phyloP scores from a whole-genome alignment of 2,329 filamentous ascomycete species.

The Lachnellula suecica region DNA sequence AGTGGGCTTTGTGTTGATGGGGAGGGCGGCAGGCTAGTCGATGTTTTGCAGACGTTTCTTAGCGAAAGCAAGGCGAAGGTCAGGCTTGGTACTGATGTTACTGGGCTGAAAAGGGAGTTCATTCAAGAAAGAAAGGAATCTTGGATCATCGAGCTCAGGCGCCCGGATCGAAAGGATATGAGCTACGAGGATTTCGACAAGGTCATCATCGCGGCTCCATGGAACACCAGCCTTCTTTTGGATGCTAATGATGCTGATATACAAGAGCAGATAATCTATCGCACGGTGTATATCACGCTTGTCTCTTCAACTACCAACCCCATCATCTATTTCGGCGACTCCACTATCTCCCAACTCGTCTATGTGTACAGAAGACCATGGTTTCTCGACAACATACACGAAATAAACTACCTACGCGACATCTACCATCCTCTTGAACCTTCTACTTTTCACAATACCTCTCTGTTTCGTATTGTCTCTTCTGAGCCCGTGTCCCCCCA shows the following conservation, averaged over 20 bases:
- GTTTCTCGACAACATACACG: conserved; percentile 9
- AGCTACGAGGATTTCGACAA: conserved; percentile 12
- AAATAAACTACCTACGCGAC: conserved; percentile 12
- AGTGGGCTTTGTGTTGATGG: neutral
- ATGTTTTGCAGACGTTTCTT: conserved; percentile 7
- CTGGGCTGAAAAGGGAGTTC: neutral
- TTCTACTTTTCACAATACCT: neutral
- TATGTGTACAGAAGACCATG: no score
- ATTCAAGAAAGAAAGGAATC: conserved; percentile 1
- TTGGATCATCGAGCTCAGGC: conserved; percentile 5
- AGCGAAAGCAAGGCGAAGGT: conserved; percentile 6
- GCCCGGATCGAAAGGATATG: neutral
- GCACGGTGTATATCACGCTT: conserved; percentile 9
- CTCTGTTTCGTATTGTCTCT: conserved; percentile 14
- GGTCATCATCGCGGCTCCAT: conserved; percentile 14
- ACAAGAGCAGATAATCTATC: conserved; percentile 8
- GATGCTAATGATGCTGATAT: neutral
- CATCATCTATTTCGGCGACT: neutral
- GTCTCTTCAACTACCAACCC: conserved; percentile 1
- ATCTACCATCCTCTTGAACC: neutral
- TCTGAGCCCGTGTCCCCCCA: neutral
- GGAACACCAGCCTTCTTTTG: conserved; percentile 1
- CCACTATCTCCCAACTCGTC: conserved; percentile 4
- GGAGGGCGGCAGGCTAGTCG: conserved; percentile 1
- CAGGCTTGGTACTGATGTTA: conserved; percentile 10